These are phyloP conservation scores for Mariannaea elegans DNA, from an alignment of 2,329 filamentous ascomycete genomes.

Conservation along the genomic window DNA sequence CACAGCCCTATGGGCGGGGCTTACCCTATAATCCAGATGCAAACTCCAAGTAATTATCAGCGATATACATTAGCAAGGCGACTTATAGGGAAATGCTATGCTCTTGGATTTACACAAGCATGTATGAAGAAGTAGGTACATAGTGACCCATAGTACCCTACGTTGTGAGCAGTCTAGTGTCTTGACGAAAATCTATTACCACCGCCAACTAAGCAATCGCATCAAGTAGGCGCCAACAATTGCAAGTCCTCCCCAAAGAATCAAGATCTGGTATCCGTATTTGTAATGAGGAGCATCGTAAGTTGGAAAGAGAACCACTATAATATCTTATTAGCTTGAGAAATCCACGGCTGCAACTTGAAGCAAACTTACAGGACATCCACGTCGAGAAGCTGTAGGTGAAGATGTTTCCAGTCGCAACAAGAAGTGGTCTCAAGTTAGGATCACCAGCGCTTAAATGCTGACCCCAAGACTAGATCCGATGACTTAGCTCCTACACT, in stretches of 20 bases:
- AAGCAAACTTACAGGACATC: conserved; percentile 10
- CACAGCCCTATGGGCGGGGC: neutral
- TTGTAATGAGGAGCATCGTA: conserved; percentile 47
- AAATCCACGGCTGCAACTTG: no score
- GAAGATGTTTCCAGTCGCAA: conserved; percentile 19
- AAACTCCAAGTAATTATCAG: no score
- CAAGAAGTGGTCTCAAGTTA: conserved; percentile 9
- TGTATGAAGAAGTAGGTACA: no score
- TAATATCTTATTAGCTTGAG: neutral
- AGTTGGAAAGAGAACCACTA: conserved; percentile 42
- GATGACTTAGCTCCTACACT: neutral
- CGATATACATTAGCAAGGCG: no score
- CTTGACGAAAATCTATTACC: no score
- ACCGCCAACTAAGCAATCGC: neutral
- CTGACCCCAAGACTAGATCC: conserved; percentile 6
- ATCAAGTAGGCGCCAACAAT: conserved; percentile 28
- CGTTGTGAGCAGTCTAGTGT: no score
- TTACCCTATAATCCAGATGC: no score
- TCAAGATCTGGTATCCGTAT: conserved; percentile 45
- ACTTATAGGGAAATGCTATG: no score
- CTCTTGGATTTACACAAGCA: no score
- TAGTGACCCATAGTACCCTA: no score
- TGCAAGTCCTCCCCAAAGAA: conserved; percentile 44
- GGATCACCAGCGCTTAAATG: conserved; percentile 12
- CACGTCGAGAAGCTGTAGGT: conserved; percentile 13